Base-by-base conservation (phyloP, 768 basidiomycete species). In the Trametes cingulata region DNA sequence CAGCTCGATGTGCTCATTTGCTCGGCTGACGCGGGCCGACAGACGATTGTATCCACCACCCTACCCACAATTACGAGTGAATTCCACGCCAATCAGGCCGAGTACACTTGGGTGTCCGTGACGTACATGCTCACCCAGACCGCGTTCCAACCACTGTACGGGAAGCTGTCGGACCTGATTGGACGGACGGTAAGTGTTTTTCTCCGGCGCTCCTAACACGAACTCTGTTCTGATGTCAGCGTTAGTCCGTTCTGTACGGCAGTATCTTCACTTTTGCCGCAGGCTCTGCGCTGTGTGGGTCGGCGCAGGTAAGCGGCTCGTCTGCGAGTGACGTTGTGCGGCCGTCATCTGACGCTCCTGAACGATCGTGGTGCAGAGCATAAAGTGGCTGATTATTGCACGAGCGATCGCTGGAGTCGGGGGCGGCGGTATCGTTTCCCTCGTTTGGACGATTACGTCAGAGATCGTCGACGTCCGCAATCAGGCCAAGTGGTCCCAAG, bases 41-140 rank as follows among this genome's bases (percentile, higher is more conserved):
- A 83, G 80, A 84, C 82, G 10, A 88, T 93, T 63, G 88, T 94
- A 35, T 93, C 92, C 36, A 94, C 92, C 17, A 85, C 84, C 68
- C 73, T 94, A 55, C 93, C 92, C 15, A 92, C 91, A 19, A 93
- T 94, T 61, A 78, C 86, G 15, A 83, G 80, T 59, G 82, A 91
- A 41, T 79, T 94, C 33, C 63, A 77, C 27, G 90, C 89, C 17
- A 82, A 87, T 33, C 81, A 85, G 57, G 81, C 76, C 52, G 85
- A 92, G 68, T 94, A 93, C 68, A 90, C 87, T 22, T 94, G 92
- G 92, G 88, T 94, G 50, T 88, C 86, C 17, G 87, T 91, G 33
- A 81, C 89, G 15, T 94, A 94, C 67, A 84, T 93, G 82, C 81
- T 93, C 58, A 91, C 91, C 1, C 91, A 93, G 67, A 93, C 91